Evolutionary conservation across 352 stramenopile species (phyloP).

Genomic region (Globisporangium solare): DNA sequence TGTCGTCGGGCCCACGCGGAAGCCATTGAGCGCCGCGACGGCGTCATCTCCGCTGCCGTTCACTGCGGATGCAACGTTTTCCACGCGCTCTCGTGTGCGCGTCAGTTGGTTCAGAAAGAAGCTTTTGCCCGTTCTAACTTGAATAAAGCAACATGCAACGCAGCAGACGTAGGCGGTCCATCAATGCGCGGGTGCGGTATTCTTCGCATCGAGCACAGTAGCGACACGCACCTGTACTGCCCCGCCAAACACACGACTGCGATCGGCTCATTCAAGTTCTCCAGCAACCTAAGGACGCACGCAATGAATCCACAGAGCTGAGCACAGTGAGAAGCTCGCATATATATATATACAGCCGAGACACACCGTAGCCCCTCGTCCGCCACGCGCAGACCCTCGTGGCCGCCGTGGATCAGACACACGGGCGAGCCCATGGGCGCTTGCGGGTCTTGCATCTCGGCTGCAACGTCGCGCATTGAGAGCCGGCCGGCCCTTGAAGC

Average conservation of each 20-base stretch:
- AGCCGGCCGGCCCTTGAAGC: too few relatives aligned
- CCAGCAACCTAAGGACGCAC: constrained; percentile 37
- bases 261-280: constrained; percentile 60
- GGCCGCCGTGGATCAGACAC: constrained; percentile 49
- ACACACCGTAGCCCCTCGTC: constrained; percentile 49
- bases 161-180: neutral
- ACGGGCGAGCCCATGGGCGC: constrained; percentile 30
- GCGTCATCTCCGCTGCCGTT: neutral
- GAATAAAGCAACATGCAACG: neutral
- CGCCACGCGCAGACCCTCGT: constrained; percentile 45
- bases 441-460: constrained; percentile 1
- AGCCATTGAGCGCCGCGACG: constrained; percentile 20
- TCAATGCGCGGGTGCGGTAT: too few relatives aligned
- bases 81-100: constrained; percentile 3
- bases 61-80: constrained; percentile 1
- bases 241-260: constrained; percentile 77
- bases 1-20: constrained; percentile 75
- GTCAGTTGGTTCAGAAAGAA: constrained; percentile 87
- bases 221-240: constrained; percentile 54
- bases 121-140: constrained; percentile 75
- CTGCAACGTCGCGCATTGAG: too few relatives aligned
- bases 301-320: neutral
- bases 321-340: neutral
- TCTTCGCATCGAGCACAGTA: neutral
- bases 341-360: neutral